Evolutionary conservation across 1,139 yeast genomes (phyloP).

Genomic region (Geotrichum cucujoidarum): DNA sequence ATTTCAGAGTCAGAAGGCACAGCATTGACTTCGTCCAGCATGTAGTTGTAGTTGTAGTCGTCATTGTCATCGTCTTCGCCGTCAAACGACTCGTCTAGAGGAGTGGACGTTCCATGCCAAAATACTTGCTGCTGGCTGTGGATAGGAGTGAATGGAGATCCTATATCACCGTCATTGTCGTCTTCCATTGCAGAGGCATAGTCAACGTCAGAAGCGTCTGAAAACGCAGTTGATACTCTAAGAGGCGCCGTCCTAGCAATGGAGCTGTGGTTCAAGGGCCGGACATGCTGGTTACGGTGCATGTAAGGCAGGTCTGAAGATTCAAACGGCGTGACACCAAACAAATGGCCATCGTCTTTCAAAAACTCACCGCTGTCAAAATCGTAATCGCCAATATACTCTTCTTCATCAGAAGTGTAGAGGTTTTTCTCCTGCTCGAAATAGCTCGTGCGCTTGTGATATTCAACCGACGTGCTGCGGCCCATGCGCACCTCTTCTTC

Average conservation of each 20-base stretch:
- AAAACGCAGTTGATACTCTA: not conserved
- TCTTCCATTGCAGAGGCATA: not conserved
- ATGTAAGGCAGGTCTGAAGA: not conserved
- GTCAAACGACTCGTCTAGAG: not conserved
- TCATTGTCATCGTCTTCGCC: conserved; percentile 6
- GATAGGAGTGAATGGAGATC: not conserved
- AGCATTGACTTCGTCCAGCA: conserved; percentile 21
- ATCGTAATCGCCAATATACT: conserved; percentile 8
- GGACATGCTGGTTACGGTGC: not conserved
- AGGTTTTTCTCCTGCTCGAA: too few species aligned
- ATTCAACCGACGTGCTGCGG: conserved; percentile 19
- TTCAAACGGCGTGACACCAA: conserved; percentile 2
- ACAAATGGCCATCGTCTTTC: conserved; percentile 15
- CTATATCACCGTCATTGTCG: not conserved
- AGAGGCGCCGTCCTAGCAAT: not conserved
- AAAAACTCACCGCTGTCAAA: not conserved
- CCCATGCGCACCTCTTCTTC: conserved; percentile 20
- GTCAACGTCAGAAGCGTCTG: conserved; percentile 1
- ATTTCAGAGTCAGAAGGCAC: conserved; percentile 16
- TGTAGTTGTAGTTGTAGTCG: conserved; percentile 13
- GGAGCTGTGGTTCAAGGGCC: not conserved
- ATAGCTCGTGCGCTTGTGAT: conserved; percentile 14
- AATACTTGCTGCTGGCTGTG: not conserved
- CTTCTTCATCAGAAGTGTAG: not conserved
- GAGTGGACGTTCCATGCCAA: not conserved